Conservation (phyloP, 1,284 basidiomycete genomes). For the Rhodotorula sp. region DNA sequence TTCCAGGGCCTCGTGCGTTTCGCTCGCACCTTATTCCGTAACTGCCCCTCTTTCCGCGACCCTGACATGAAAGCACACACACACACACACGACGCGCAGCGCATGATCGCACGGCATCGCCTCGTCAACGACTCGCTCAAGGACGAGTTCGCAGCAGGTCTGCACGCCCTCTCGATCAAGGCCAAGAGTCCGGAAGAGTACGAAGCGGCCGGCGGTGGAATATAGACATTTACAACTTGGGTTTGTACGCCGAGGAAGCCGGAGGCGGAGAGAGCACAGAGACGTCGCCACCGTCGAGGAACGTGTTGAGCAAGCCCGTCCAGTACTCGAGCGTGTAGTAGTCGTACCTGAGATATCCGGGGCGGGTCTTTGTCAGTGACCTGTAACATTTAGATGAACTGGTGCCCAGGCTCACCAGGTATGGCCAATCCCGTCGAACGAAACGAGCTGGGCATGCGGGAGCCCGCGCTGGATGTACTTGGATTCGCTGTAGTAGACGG, state of each 20-base stretch:
- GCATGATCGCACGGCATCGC: conserved; percentile 43
- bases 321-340: conserved; percentile 30
- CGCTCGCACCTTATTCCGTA: too few relatives aligned
- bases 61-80: too few relatives aligned
- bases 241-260: neutral
- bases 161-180: conserved; percentile 45
- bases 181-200: conserved; percentile 41
- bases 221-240: conserved; percentile 1
- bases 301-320: conserved; percentile 23
- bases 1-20: conserved; percentile 42
- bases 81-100: too few relatives aligned
- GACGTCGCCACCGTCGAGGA: conserved; percentile 23
- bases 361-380: too few relatives aligned
- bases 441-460: conserved; percentile 29
- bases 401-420: conserved; percentile 5
- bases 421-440: conserved; percentile 32
- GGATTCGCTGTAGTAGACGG: conserved; percentile 36
- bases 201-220: conserved; percentile 6
- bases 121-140: conserved; percentile 44
- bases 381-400: neutral
- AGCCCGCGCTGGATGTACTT: conserved; percentile 33
- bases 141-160: conserved; percentile 39
- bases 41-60: too few relatives aligned
- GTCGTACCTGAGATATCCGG: conserved; percentile 33
- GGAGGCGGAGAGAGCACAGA: conserved; percentile 4